Conservation (phyloP, 441 rosid genomes). For the Pelargonium fulgidum region DNA sequence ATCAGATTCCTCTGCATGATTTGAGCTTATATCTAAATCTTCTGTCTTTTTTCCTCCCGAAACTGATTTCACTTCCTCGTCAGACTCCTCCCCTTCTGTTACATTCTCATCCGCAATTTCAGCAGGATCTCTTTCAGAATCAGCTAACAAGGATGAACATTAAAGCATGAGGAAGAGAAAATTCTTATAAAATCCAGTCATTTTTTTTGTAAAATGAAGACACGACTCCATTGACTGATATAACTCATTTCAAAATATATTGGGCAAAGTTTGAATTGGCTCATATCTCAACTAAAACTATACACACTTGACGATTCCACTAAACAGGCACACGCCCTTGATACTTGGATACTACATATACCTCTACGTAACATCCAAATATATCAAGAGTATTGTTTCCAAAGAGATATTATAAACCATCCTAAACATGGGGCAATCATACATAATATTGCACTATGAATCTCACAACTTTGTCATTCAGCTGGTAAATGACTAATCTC, state of each 20-base stretch:
- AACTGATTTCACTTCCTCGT: slow-evolving; percentile 36
- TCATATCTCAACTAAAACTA: background rate
- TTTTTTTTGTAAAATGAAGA: slow-evolving; percentile 4
- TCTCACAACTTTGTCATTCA: background rate
- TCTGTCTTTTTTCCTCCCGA: slow-evolving; percentile 34
- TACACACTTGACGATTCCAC: background rate
- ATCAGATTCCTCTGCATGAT: slow-evolving; percentile 35
- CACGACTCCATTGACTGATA: background rate
- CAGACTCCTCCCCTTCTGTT: slow-evolving; percentile 36
- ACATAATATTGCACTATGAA: background rate
- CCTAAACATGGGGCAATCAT: background rate
- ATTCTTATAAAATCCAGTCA: background rate
- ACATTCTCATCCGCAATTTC: slow-evolving; percentile 28
- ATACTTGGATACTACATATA: background rate
- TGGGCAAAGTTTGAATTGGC: background rate
- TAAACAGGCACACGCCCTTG: background rate
- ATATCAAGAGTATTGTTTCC: background rate
- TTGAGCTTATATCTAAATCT: slow-evolving; percentile 30
- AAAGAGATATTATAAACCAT: background rate
- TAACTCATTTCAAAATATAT: background rate
- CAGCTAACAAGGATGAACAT: slow-evolving; percentile 27
- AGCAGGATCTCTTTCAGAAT: slow-evolving; percentile 34
- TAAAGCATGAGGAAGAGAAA: background rate
- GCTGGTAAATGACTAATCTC: background rate
- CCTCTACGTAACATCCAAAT: slow-evolving; percentile 2